These are phyloP conservation scores for Hyphopichia wangnamkhiaoensis DNA, from an alignment of 1,139 yeast genomes.

Conservation along the genomic window DNA sequence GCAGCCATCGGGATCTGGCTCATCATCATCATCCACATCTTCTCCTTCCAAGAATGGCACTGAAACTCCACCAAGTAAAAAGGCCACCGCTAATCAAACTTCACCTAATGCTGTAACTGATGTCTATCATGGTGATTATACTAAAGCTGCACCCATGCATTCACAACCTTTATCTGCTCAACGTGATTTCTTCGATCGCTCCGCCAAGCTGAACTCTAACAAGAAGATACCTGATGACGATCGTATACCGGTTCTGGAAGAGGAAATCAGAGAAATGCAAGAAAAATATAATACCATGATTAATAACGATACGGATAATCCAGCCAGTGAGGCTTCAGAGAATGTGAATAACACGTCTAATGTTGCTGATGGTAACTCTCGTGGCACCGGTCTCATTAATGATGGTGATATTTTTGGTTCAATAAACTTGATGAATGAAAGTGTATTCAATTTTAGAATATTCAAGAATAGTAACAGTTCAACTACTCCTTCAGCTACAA, in stretches of 20 bases:
- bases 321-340: constrained; percentile 15
- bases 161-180: constrained; percentile 62
- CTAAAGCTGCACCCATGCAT: constrained; percentile 50
- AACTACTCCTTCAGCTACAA: constrained; percentile 8
- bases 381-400: background rate
- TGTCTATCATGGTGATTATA: constrained; percentile 50
- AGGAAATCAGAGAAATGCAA: constrained; percentile 42
- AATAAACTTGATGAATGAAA: constrained; percentile 45
- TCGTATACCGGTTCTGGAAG: constrained; percentile 37
- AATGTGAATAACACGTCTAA: no score
- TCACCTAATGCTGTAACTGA: constrained; percentile 35
- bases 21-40: constrained; percentile 4
- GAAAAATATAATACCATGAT: constrained; percentile 24
- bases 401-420: constrained; percentile 42
- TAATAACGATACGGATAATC: constrained; percentile 13
- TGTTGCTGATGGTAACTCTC: background rate
- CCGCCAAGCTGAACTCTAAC: constrained; percentile 7
- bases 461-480: constrained; percentile 18
- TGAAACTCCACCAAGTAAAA: constrained; percentile 3
- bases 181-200: constrained; percentile 39
- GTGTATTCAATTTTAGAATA: constrained; percentile 43
- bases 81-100: background rate
- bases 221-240: constrained; percentile 26
- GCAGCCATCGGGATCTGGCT: background rate
- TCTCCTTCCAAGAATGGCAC: constrained; percentile 2